Base-by-base conservation (phyloP, 345 rosid genomes). In the Melastoma malabathricum region DNA sequence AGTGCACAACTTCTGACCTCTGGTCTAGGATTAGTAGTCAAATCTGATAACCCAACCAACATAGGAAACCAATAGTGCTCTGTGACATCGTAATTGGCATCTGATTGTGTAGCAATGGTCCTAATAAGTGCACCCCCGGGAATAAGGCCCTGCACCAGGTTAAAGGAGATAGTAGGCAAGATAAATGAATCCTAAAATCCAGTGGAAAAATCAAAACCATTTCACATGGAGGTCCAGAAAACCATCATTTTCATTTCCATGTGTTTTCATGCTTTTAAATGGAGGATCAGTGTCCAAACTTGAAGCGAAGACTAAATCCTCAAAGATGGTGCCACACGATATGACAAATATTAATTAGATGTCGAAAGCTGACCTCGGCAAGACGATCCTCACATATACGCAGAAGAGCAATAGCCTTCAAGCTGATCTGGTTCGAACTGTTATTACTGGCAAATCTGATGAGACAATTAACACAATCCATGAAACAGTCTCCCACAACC, bases 391-490 rank as follows among this genome's bases (percentile, higher is more conserved):
- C 98, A 69, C 98, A 87, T 69, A 92, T 87, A 29, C 95, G 87
- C 60, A 92, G 89, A 52, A 92, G 97, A 55, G 98, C 98, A 76
- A 92, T 81, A 52, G 98, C 98, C 82, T 92, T 92, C 76, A 87
- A 73, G 72, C 98, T 87, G 75, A 87, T 92, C 18, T 89, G 83
- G 58, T 77, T 86, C 52, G 98, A 92, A 58, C 69, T 76, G 72
- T 84, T 87, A 58, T 92, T 92, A 66, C 87, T 92, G 56, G 97
- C 85, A 75, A 92, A 92, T 60, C 97, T 78, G 61, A 92, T 92
- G 59, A 92, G 95, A 75, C 97, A 84, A 76, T 92, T 92, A 63
- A 87, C 97, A 9, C 96, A 87, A 64, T 92, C 98, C 98, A 87
- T 82, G 65, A 92, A 92, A 75, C 96, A 92, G 66, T 92, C 98